Conservation (phyloP, 1,284 basidiomycete genomes). For the Testicularia cyperi region DNA sequence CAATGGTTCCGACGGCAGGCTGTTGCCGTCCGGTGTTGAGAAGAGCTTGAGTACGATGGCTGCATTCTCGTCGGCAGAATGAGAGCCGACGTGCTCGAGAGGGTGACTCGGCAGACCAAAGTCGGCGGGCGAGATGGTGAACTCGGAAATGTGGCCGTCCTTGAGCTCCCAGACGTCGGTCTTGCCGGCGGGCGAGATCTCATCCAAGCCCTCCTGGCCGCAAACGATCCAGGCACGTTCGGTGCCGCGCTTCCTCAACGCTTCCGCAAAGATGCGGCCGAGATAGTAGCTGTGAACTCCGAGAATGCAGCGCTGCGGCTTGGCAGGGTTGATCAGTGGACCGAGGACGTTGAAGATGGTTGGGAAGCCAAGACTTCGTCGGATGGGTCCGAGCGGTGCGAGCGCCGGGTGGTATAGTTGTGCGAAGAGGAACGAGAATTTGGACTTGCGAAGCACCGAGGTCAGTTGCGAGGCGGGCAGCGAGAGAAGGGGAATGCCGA, state of each 20-base stretch:
- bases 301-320: constrained; percentile 77
- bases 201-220: constrained; percentile 86
- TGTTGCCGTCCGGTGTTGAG: constrained; percentile 4
- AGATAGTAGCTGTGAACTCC: constrained; percentile 84
- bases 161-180: constrained; percentile 67
- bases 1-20: constrained; percentile 5
- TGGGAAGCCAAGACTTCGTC: constrained; percentile 85
- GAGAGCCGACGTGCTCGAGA: constrained; percentile 44
- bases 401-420: constrained; percentile 90
- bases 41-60: constrained; percentile 50
- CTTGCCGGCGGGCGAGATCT: constrained; percentile 83
- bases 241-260: constrained; percentile 68
- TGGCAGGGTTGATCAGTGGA: constrained; percentile 88
- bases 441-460: constrained; percentile 55
- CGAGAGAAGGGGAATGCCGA: constrained; percentile 75
- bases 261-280: constrained; percentile 80
- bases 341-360: constrained; percentile 97
- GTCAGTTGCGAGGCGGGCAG: constrained; percentile 66
- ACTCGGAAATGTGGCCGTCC: constrained; percentile 39
- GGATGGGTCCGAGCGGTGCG: constrained; percentile 79
- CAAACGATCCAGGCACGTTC: constrained; percentile 88
- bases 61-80: constrained; percentile 48
- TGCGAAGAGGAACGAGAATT: constrained; percentile 90
- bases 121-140: constrained; percentile 42
- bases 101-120: constrained; percentile 50